Conservation (phyloP, 441 rosid genomes). For the Raphanus hybrid region DNA sequence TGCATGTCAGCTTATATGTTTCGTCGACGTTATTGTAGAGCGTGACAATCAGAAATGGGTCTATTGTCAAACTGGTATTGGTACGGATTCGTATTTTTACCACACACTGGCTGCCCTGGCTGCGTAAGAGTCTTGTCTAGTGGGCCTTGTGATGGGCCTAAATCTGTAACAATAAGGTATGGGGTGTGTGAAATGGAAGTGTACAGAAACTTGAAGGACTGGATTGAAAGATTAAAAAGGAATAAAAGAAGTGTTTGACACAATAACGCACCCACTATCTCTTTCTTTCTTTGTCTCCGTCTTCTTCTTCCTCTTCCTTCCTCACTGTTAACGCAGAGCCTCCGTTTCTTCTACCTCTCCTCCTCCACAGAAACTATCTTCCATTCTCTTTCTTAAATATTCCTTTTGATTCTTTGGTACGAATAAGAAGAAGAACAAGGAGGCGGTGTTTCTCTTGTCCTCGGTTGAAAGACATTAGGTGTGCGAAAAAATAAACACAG, state of each 20-base stretch:
- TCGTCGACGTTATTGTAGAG: no score
- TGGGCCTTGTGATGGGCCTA: slow-evolving; percentile 35
- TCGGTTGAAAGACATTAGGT: background rate
- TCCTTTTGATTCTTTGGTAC: slow-evolving; percentile 6
- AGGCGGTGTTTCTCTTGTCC: background rate
- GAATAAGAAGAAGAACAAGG: slow-evolving; percentile 19
- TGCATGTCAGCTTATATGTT: no score
- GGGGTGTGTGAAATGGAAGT: slow-evolving; percentile 5
- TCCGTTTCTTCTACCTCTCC: slow-evolving; percentile 1
- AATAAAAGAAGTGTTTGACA: slow-evolving; percentile 28
- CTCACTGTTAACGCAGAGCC: slow-evolving; percentile 42
- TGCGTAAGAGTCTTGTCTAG: background rate
- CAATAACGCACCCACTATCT: slow-evolving; percentile 47
- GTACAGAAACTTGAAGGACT: background rate
- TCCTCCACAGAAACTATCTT: background rate
- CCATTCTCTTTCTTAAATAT: background rate
- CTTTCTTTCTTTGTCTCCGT: slow-evolving; percentile 11
- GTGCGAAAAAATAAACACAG: slow-evolving; percentile 15
- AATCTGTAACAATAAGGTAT: background rate
- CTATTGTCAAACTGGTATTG: slow-evolving; percentile 21
- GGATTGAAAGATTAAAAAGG: background rate
- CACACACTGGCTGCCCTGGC: background rate
- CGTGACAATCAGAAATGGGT: background rate
- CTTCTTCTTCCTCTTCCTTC: slow-evolving; percentile 22
- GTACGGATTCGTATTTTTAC: slow-evolving; percentile 22